These are phyloP conservation scores for Beauveria medogensis DNA, from an alignment of 2,329 filamentous ascomycete genomes.

Conservation along the genomic window DNA sequence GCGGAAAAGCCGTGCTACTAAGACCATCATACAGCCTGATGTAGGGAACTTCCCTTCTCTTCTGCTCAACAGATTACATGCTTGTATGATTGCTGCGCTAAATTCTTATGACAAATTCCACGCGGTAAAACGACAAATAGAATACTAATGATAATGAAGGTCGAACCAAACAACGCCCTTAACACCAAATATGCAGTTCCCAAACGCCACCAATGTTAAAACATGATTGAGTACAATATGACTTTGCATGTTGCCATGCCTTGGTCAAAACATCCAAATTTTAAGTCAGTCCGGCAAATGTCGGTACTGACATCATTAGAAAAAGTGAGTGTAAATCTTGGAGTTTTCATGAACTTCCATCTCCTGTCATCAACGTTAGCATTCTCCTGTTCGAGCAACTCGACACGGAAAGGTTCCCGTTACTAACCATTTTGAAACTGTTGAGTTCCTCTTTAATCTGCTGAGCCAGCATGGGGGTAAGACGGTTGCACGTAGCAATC, in stretches of 20 bases:
- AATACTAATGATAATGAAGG: conserved; percentile 28
- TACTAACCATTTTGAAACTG: conserved; percentile 81
- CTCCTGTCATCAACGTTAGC: conserved; percentile 58
- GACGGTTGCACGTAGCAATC: conserved; percentile 92
- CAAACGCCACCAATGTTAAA: conserved; percentile 42
- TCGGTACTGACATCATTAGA: conserved; percentile 52
- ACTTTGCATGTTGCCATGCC: conserved; percentile 9
- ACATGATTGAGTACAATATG: conserved; percentile 39
- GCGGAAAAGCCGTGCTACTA: background rate
- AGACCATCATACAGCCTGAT: background rate
- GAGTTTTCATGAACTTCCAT: conserved; percentile 99
- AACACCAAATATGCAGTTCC: conserved; percentile 52
- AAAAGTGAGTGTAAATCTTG: conserved; percentile 99
- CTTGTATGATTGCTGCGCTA: conserved; percentile 13
- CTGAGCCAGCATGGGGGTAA: conserved; percentile 94
- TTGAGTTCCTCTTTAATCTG: conserved; percentile 99
- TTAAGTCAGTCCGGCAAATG: background rate
- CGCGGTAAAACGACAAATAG: conserved; percentile 19
- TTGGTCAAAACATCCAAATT: conserved; percentile 7
- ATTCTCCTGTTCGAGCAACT: conserved; percentile 4
- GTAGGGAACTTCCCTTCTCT: conserved; percentile 9
- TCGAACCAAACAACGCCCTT: conserved; percentile 41
- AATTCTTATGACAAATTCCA: conserved; percentile 12
- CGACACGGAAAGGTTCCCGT: background rate
- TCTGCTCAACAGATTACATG: conserved; percentile 14